Evolutionary conservation across 2,329 filamentous ascomycete species (phyloP), one percentile per base, ranked within the genome.

Genomic region (Penicillium concentricum): DNA sequence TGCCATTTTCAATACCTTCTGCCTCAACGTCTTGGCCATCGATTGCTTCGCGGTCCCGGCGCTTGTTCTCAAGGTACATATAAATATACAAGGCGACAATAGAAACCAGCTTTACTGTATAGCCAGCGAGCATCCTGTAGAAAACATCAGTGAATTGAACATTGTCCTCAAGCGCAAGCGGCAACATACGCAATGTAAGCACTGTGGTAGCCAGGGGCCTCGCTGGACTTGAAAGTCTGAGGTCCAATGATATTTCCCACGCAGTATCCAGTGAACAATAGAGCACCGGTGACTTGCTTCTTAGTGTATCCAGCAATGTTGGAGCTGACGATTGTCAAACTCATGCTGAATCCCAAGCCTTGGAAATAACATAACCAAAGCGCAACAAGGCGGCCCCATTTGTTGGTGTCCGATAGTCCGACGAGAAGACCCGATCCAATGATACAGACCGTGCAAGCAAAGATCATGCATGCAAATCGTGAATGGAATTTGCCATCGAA

Each of bases 301-400:
- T 84, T 84, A 2, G 81, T 84, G 47, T 79, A 82, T 0, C 82
- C 81, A 0, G 79, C 81, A 15, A 83, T 72, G 63, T 84, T 84
- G 12, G 75, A 78, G 57, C 74, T 79, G 28, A 84, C 74, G 67
- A 83, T 81, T 0, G 80, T 83, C 57, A 84, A 66, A 54, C 75
- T 79, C 73, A 84, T 79, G 42, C 76, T 80, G 62, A 84, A 84
- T 1, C 81, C 80, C 7, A 83, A 61, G 0, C 79, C 79, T 60
- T 82, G 79, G 64, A 83, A 83, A 61, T 78, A 83, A 59, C 79
- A 83, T 15, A 86, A 72, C 82, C 82, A 85, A 4, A 85, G 74
- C 0, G 79, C 82, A 5, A 85, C 82, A 2, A 85, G 71, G 3
- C 82, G 74, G 13, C 81, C 82, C 82, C 82, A 84, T 72, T 83